Percentiles rank a stretch among this genome's conserved stretches.
Evolutionary conservation across 75 land plant genomes (phyloP).

Genomic region (Cunninghamia lanceolata): DNA sequence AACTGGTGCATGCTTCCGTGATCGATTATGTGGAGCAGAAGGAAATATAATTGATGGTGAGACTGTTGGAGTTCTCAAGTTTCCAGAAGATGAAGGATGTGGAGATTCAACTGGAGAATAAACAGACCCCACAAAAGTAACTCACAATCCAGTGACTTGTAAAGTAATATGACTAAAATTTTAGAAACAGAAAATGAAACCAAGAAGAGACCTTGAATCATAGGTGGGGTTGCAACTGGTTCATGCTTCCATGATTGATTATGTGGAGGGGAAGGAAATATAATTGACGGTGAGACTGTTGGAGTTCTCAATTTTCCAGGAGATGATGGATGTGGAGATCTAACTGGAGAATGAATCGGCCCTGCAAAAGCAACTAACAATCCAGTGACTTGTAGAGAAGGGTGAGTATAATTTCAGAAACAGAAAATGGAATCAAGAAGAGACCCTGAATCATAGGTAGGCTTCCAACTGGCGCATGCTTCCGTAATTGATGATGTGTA

Average conservation of each 20-base stretch:
- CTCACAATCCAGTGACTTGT: neutral
- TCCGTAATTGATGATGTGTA: neutral
- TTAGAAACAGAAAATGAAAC: neutral
- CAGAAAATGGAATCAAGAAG: neutral
- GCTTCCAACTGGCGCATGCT: neutral
- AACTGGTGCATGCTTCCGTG: constrained; percentile 3
- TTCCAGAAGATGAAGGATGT: constrained; percentile 6
- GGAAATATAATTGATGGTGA: constrained; percentile 6
- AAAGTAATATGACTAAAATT: neutral
- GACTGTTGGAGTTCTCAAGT: constrained; percentile 13
- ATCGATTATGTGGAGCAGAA: constrained; percentile 1
- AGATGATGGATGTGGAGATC: neutral
- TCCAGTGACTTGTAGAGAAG: neutral
- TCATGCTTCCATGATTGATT: neutral
- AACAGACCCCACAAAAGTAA: neutral
- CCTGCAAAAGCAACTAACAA: constrained; percentile 2
- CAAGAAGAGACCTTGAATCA: constrained; percentile 6
- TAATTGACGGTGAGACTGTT: neutral
- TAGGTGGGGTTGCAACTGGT: neutral
- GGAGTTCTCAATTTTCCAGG: neutral
- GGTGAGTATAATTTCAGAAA: neutral
- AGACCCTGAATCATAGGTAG: neutral
- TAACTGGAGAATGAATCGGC: neutral
- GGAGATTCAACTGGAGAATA: constrained; percentile 30
- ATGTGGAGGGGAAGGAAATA: neutral